phyloP scores from a whole-genome alignment of 352 stramenopile genomes.

The Thalassiosira hispida region DNA sequence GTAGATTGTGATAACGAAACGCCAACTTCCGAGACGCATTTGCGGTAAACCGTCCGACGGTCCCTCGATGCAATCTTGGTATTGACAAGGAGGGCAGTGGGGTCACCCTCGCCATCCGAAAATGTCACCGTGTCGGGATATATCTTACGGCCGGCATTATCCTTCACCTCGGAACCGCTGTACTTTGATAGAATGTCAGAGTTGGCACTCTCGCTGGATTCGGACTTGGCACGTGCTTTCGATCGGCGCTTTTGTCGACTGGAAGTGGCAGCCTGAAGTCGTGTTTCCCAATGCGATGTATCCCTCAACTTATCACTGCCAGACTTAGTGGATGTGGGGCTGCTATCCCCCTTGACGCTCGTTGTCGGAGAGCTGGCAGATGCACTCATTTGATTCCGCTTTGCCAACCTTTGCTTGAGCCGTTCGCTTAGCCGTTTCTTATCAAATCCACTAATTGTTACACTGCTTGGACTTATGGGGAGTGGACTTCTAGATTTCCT shows the following conservation, averaged over 20 bases:
- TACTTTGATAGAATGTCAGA: neutral
- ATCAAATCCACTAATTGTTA: constrained; percentile 8
- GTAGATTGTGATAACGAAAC: neutral
- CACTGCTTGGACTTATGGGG: neutral
- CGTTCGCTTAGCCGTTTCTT: constrained; percentile 32
- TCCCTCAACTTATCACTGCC: neutral
- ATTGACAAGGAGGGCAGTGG: neutral
- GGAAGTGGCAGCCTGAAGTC: neutral
- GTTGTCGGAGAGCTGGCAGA: neutral
- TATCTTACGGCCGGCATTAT: neutral
- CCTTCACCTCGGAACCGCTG: neutral
- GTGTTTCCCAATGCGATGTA: neutral
- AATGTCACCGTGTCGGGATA: constrained; percentile 38
- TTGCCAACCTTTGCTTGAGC: constrained; percentile 22
- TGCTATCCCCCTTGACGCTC: neutral
- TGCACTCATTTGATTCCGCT: constrained; percentile 19
- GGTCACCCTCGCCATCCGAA: constrained; percentile 27
- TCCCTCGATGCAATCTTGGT: neutral
- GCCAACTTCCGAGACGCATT: constrained; percentile 33
- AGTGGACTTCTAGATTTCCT: neutral
- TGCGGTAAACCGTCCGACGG: constrained; percentile 17
- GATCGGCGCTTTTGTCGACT: neutral
- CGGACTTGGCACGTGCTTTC: neutral
- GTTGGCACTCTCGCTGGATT: neutral
- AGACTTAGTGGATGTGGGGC: neutral